These are phyloP conservation scores for Hebeloma cylindrosporum DNA, from an alignment of 768 basidiomycete genomes.

Conservation along the genomic window DNA sequence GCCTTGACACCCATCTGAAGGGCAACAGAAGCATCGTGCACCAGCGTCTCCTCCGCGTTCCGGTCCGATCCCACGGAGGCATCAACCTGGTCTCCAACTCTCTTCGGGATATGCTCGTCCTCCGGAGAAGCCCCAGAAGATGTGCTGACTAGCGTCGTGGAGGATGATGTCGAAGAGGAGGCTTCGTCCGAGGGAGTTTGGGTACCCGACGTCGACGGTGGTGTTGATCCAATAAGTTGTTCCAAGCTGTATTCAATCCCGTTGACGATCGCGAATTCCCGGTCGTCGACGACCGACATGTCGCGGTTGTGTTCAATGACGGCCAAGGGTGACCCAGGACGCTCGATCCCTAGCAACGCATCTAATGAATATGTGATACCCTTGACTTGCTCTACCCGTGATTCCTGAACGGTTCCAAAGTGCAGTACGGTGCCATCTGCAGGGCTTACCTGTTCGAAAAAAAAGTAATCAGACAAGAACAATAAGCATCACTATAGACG, in stretches of 20 bases:
- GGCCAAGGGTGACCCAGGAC: conserved; percentile 45
- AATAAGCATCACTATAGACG: conserved; percentile 18
- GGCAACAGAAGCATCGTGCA: conserved; percentile 71
- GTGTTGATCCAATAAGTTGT: conserved; percentile 73
- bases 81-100: conserved; percentile 70
- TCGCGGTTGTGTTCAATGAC: conserved; percentile 45
- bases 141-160: conserved; percentile 7
- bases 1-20: conserved; percentile 61
- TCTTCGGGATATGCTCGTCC: conserved; percentile 37
- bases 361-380: conserved; percentile 96
- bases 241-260: conserved; percentile 95
- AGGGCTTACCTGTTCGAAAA: conserved; percentile 76
- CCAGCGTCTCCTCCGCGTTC: conserved; percentile 53
- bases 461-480: conserved; percentile 1
- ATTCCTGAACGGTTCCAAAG: conserved; percentile 79
- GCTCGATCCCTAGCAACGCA: conserved; percentile 81
- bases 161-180: conserved; percentile 14
- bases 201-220: conserved; percentile 41
- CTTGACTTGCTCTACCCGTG: conserved; percentile 93
- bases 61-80: conserved; percentile 68
- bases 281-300: conserved; percentile 72
- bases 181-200: conserved; percentile 31
- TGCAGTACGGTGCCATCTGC: conserved; percentile 94
- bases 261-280: conserved; percentile 94
- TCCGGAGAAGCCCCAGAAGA: conserved; percentile 3